Percentiles rank a stretch among this genome's conserved stretches.
These are phyloP conservation scores for Diaporthe nobilis DNA, from an alignment of 2,329 filamentous ascomycete genomes.

Conservation along the genomic window DNA sequence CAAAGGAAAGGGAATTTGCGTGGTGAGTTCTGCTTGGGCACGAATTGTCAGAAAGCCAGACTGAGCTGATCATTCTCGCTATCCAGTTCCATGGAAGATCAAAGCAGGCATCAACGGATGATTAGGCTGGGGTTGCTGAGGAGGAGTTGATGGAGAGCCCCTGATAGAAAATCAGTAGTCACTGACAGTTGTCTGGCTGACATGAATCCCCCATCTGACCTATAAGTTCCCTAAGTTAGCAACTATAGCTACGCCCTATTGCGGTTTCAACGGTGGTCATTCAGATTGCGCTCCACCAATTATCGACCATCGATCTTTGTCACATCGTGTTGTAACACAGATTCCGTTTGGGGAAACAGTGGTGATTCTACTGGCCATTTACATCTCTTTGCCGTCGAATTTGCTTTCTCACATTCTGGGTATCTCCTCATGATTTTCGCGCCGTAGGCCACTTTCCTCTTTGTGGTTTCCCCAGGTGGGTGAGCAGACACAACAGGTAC, in stretches of 20 bases:
- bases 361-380: neutral
- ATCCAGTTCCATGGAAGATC: constrained; percentile 43
- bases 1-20: constrained; percentile 64
- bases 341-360: neutral
- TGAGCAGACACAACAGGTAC: neutral
- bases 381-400: neutral
- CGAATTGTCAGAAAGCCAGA: too few species aligned
- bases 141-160: neutral
- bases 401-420: neutral
- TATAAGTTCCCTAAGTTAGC: neutral
- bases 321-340: neutral
- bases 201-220: neutral
- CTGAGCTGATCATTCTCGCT: neutral
- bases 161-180: neutral
- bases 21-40: constrained; percentile 47
- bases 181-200: neutral
- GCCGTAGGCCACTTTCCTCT: too few species aligned
- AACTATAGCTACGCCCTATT: neutral
- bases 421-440: neutral
- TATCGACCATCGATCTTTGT: neutral
- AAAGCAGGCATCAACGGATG: constrained; percentile 8
- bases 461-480: neutral
- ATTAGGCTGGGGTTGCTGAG: neutral
- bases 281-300: neutral
- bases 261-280: too few species aligned